Base-by-base conservation (phyloP, 352 stramenopile species). In the Globisporangium lucens region DNA sequence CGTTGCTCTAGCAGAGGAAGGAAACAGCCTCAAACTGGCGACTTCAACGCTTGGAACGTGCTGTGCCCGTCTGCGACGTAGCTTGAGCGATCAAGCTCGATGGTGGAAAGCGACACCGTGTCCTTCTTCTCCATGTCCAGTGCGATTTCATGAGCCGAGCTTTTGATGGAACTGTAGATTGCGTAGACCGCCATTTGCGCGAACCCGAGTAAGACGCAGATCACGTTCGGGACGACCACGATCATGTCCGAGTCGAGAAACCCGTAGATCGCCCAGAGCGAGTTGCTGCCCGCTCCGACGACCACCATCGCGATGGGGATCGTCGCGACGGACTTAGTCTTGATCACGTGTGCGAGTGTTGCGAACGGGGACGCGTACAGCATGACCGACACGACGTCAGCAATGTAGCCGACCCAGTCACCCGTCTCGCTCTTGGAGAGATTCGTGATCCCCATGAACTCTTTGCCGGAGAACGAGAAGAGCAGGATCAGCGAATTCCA, bases 281-380 rank as follows among this genome's bases (percentile, higher is more conserved):
- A 55, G 49, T 78, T 80, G 68, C 68, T 72, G 1, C 73, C 61
- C 4, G 10, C 38, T 33, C 49, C 62, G 13, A 22, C 36, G 3
- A 62, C 8, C 20, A 33, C 47, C 68, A 82, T 73, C 2, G 60
- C 29, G 41, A 80, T 66, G 7, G 75, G 75, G 51, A 82, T 82
- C 15, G 68, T 77, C 9, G 61, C 67, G 4, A 65, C 66, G 0
- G 64, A 77, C 15, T 72, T 66, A 10, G 73, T 78, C 52, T 70
- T 68, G 47, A 80, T 59, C 58, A 82, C 73, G 47, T 68, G 75
- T 15, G 63, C 73, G 49, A 82, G 76, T 15, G 72, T 82, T 61
- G 76, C 75, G 49, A 82, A 78, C 4, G 75, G 73, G 1, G 71
- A 77, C 5, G 77, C 51, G 61, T 78, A 82, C 0, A 73, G 71